phyloP scores from a whole-genome alignment of 257 asterid species.

The Ocimum tenuiflorum region DNA sequence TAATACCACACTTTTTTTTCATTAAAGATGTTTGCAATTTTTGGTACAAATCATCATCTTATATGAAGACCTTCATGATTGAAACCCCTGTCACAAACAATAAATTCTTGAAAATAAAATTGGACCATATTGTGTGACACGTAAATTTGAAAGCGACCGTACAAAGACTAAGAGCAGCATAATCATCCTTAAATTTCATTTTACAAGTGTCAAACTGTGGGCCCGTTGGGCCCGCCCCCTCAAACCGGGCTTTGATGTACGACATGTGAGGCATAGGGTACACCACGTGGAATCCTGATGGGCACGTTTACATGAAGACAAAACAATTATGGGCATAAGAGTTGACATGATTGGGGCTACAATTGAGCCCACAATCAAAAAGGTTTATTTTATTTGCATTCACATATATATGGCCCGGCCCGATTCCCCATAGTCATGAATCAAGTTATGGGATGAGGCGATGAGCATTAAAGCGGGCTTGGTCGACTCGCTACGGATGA shows the following conservation, averaged over 20 bases:
- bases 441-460: neutral
- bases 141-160: constrained; percentile 2
- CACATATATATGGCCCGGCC: constrained; percentile 3
- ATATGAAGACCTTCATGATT: neutral
- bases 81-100: neutral
- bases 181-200: neutral
- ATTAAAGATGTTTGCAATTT: too few relatives aligned
- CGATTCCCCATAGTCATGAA: neutral
- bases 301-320: constrained; percentile 10
- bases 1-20: too few relatives aligned
- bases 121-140: neutral
- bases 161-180: neutral
- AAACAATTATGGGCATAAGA: neutral
- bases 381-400: neutral
- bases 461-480: neutral
- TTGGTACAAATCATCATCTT: too few relatives aligned
- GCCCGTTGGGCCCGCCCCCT: constrained; percentile 13
- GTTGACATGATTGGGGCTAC: neutral
- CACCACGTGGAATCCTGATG: constrained; percentile 20
- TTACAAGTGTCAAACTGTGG: neutral
- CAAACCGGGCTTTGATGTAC: neutral
- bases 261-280: constrained; percentile 11
- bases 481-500: neutral
- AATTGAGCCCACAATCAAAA: constrained; percentile 12
- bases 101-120: neutral